Conservation (phyloP, 129 eudicot genomes). For the Artemisia argyi region DNA sequence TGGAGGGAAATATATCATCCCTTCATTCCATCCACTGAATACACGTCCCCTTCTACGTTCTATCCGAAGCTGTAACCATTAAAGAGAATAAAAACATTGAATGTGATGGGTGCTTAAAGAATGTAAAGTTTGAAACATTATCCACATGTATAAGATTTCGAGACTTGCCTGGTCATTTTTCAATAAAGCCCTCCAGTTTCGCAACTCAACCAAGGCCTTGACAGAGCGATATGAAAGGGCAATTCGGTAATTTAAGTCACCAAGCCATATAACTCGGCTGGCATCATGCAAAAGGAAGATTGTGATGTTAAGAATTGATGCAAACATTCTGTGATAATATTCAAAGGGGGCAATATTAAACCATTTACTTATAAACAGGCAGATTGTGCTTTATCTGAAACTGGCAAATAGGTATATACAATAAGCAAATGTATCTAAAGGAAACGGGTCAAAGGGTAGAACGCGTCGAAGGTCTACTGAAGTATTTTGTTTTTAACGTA, state of each 20-base stretch:
- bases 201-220: conserved; percentile 92
- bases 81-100: conserved; percentile 7
- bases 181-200: conserved; percentile 82
- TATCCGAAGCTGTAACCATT: conserved; percentile 60
- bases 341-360: background rate
- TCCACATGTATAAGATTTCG: background rate
- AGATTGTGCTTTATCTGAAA: background rate
- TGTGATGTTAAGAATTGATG: background rate
- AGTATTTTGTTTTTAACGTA: too few species aligned
- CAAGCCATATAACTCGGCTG: conserved; percentile 97
- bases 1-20: conserved; percentile 89
- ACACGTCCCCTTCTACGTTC: conserved; percentile 74
- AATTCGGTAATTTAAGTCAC: conserved; percentile 92
- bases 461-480: too few species aligned
- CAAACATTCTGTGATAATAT: background rate
- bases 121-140: background rate
- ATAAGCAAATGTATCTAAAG: too few species aligned
- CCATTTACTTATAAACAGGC: background rate
- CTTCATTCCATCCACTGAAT: conserved; percentile 93
- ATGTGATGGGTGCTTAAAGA: background rate
- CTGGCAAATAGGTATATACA: background rate
- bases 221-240: conserved; percentile 78
- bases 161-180: conserved; percentile 86
- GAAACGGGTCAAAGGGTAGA: too few species aligned
- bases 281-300: conserved; percentile 28